phyloP scores from a whole-genome alignment of 768 basidiomycete genomes.

The Panaeolus papilionaceus region DNA sequence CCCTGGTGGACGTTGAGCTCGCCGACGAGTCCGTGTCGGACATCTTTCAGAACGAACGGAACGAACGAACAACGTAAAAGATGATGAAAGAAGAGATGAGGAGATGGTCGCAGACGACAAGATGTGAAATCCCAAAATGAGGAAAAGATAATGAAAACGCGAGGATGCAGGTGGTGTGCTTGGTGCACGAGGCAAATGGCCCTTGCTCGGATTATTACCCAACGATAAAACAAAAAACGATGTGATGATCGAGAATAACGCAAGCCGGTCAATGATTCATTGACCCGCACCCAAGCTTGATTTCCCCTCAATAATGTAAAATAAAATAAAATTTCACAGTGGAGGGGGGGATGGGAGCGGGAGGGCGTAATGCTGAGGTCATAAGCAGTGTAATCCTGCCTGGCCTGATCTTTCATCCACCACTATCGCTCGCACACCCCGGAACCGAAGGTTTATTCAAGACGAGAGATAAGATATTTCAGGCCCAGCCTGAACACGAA shows the following conservation, averaged over 20 bases:
- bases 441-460: not conserved
- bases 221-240: not conserved
- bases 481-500: not conserved
- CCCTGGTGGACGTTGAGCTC: not conserved
- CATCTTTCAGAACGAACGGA: not conserved
- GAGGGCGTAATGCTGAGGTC: conserved; percentile 10
- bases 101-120: conserved; percentile 11
- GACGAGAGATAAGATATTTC: not conserved
- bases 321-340: too few relatives aligned
- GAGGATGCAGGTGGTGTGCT: not conserved
- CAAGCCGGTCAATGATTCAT: too few relatives aligned
- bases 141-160: not conserved
- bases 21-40: not conserved
- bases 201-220: not conserved
- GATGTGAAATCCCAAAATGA: not conserved
- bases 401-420: not conserved
- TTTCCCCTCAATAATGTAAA: too few relatives aligned
- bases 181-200: not conserved
- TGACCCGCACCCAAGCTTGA: too few relatives aligned
- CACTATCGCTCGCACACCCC: not conserved
- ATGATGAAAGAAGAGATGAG: not conserved
- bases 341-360: not conserved
- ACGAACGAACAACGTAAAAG: too few relatives aligned
- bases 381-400: not conserved
- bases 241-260: conserved; percentile 7